These are phyloP conservation scores for Geotrichum histeridarum DNA, from an alignment of 1,139 yeast species.

Conservation along the genomic window DNA sequence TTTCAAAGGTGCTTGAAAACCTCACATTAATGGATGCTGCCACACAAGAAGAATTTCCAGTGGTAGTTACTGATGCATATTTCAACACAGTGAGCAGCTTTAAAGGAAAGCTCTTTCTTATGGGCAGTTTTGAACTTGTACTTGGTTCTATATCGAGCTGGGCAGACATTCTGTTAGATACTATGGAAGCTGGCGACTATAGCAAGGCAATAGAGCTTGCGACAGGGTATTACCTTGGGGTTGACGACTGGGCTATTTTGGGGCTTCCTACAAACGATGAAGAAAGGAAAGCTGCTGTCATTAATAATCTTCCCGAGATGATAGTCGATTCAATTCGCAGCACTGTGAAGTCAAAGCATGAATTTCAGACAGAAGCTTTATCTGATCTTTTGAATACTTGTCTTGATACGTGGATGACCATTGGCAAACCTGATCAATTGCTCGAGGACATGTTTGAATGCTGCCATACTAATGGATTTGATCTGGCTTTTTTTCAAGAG, in stretches of 20 bases:
- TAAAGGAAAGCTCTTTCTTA: slow-evolving; percentile 45
- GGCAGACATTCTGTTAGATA: slow-evolving; percentile 58
- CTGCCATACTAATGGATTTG: slow-evolving; percentile 30
- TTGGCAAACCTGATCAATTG: slow-evolving; percentile 42
- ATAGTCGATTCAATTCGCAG: slow-evolving; percentile 48
- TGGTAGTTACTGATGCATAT: slow-evolving; percentile 35
- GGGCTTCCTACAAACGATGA: slow-evolving; percentile 50
- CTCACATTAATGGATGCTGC: slow-evolving; percentile 25
- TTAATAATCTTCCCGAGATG: slow-evolving; percentile 53
- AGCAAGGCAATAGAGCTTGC: slow-evolving; percentile 53
- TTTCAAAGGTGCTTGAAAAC: slow-evolving; percentile 29
- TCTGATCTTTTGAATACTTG: slow-evolving; percentile 37
- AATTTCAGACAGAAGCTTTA: slow-evolving; percentile 7
- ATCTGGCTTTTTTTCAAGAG: slow-evolving; percentile 44
- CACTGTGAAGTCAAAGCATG: slow-evolving; percentile 31
- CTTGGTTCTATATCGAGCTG: slow-evolving; percentile 64
- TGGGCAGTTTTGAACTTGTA: slow-evolving; percentile 47
- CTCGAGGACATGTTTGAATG: slow-evolving; percentile 36
- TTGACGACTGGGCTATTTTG: slow-evolving; percentile 44
- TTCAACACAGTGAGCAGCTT: slow-evolving; percentile 39
- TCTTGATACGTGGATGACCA: slow-evolving; percentile 40
- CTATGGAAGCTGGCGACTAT: slow-evolving; percentile 48
- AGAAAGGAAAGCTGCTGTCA: slow-evolving; percentile 47
- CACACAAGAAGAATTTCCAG: slow-evolving; percentile 22
- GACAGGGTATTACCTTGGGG: slow-evolving; percentile 49